A percentile compares a stretch with the other conserved stretches of the same genome.
Conservation (phyloP, 495 filamentous ascomycete genomes). For the Poronia punctata region DNA sequence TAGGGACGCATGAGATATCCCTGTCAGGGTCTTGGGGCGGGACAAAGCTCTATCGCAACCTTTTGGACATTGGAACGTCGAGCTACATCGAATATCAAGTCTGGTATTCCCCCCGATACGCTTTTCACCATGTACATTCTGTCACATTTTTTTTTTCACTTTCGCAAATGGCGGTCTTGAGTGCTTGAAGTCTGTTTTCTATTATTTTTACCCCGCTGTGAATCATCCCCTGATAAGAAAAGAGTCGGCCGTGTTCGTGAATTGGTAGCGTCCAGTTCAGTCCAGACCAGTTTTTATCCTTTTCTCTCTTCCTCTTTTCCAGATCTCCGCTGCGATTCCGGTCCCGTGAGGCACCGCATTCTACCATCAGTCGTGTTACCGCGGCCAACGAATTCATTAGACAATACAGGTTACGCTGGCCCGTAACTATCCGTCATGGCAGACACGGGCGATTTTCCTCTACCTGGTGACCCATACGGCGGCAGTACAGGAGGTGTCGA, state of each 20-base stretch:
- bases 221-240: not conserved
- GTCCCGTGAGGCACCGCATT: no score
- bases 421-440: conserved; percentile 14
- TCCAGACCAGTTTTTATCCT: no score
- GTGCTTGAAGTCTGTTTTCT: not conserved
- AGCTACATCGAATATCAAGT: conserved; percentile 5
- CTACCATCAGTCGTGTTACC: no score
- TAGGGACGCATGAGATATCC: conserved; percentile 5
- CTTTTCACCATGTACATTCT: not conserved
- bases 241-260: not conserved
- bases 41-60: no score
- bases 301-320: no score
- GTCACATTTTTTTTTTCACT: conserved; percentile 1
- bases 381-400: no score
- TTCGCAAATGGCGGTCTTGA: not conserved
- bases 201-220: no score
- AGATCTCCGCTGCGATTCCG: no score
- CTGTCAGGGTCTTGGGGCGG: conserved; percentile 14
- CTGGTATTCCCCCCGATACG: conserved; percentile 1
- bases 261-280: conserved; percentile 9
- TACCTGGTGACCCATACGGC: conserved; percentile 27
- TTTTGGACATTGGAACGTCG: no score
- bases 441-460: conserved; percentile 21
- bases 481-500: conserved; percentile 27
- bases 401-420: not conserved